Conservation (phyloP, 352 stramenopile species). For the Phytophthora podocarpi region DNA sequence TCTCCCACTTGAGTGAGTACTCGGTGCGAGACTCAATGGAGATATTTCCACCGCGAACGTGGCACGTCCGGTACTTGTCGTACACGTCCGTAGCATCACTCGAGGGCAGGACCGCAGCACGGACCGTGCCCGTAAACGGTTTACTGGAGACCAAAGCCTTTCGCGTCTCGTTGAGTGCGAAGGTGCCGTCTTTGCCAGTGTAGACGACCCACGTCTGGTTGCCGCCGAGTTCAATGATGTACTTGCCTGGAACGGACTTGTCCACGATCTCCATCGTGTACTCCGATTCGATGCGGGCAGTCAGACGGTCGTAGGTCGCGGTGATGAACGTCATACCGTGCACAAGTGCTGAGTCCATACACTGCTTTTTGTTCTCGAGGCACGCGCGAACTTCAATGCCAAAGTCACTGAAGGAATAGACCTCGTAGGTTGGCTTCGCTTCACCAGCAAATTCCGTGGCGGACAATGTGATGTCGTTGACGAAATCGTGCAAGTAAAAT, state of each 20-base stretch:
- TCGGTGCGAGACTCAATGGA: constrained; percentile 47
- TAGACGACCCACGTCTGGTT: constrained; percentile 78
- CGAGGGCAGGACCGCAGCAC: constrained; percentile 50
- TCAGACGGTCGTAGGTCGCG: constrained; percentile 55
- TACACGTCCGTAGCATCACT: constrained; percentile 34
- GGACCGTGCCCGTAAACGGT: constrained; percentile 49
- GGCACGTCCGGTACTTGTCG: constrained; percentile 56
- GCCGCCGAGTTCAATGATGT: constrained; percentile 53
- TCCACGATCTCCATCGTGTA: constrained; percentile 52
- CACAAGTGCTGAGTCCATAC: constrained; percentile 55
- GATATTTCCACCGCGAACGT: constrained; percentile 53
- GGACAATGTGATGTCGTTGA: constrained; percentile 71
- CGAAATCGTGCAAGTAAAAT: constrained; percentile 61
- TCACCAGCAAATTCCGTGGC: constrained; percentile 51
- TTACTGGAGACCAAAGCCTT: constrained; percentile 42
- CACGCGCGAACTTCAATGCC: constrained; percentile 56
- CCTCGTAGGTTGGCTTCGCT: constrained; percentile 50
- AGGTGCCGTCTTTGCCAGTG: constrained; percentile 31
- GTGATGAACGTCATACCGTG: constrained; percentile 76
- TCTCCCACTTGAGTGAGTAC: constrained; percentile 69
- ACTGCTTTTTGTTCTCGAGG: constrained; percentile 29
- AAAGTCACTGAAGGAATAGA: constrained; percentile 67
- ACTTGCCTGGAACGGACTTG: constrained; percentile 47
- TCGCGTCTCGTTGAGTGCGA: constrained; percentile 35
- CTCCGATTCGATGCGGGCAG: constrained; percentile 45